These are phyloP conservation scores for Scheffersomyces spartinae DNA, from an alignment of 805 yeast species.

Conservation along the genomic window DNA sequence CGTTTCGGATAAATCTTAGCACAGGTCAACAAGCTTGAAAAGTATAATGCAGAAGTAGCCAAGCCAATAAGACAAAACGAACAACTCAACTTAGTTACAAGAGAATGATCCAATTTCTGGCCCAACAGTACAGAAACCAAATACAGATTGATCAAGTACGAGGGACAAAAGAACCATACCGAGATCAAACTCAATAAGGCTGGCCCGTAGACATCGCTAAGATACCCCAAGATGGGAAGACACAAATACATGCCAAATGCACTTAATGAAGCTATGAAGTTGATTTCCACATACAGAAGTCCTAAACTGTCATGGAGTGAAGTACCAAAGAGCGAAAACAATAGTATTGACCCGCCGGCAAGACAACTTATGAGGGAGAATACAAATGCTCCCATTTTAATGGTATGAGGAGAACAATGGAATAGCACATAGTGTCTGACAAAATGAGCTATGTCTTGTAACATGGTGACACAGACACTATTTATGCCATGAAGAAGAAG, in stretches of 20 bases:
- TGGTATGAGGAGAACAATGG: too few relatives aligned
- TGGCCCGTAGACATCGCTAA: slow-evolving; percentile 82
- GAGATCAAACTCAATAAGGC: slow-evolving; percentile 56
- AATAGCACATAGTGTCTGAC: too few relatives aligned
- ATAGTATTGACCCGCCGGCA: slow-evolving; percentile 70
- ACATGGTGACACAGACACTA: too few relatives aligned
- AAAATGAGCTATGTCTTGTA: too few relatives aligned
- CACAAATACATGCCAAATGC: slow-evolving; percentile 78
- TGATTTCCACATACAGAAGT: slow-evolving; percentile 52
- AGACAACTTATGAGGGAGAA: slow-evolving; percentile 62
- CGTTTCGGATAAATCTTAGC: slow-evolving; percentile 72
- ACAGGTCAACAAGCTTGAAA: slow-evolving; percentile 64
- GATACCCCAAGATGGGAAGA: slow-evolving; percentile 69
- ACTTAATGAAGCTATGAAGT: slow-evolving; percentile 62
- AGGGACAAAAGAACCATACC: slow-evolving; percentile 51
- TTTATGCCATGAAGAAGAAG: too few relatives aligned
- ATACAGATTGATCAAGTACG: too few relatives aligned
- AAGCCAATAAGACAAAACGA: slow-evolving; percentile 53
- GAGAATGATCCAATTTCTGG: slow-evolving; percentile 17
- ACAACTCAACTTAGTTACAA: slow-evolving; percentile 29
- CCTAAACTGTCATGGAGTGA: slow-evolving; percentile 48
- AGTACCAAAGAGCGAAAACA: slow-evolving; percentile 72
- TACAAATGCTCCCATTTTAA: slow-evolving; percentile 48
- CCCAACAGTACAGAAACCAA: slow-evolving; percentile 31
- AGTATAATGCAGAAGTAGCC: slow-evolving; percentile 65